Percentiles rank a stretch among this genome's conserved stretches.
phyloP scores from a whole-genome alignment of 345 rosid species.

The Corymbia maculata region DNA sequence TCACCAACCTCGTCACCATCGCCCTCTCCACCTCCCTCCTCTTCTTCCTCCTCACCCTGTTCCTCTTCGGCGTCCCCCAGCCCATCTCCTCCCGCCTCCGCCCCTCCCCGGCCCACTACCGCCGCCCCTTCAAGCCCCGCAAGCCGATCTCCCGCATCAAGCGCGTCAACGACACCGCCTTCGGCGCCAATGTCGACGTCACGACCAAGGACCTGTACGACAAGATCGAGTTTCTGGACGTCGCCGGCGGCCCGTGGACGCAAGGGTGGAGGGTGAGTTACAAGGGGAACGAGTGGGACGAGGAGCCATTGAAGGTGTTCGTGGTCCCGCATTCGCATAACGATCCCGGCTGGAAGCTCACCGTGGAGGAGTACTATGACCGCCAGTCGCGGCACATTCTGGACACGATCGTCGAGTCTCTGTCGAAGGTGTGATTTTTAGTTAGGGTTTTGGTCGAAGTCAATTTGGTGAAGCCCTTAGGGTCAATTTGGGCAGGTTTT shows the following conservation, averaged over 20 bases:
- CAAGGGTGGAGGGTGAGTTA: constrained; percentile 89
- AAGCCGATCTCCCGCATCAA: neutral
- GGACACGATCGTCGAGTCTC: constrained; percentile 74
- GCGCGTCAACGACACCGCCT: constrained; percentile 7
- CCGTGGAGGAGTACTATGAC: constrained; percentile 94
- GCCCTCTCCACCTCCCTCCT: constrained; percentile 54
- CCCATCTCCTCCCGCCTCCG: constrained; percentile 55
- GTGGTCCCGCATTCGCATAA: constrained; percentile 98
- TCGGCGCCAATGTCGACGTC: constrained; percentile 57
- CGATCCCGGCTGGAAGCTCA: constrained; percentile 98
- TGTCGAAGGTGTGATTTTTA: constrained; percentile 57
- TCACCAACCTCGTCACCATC: constrained; percentile 67
- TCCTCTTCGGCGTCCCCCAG: constrained; percentile 67
- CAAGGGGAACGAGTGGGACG: constrained; percentile 80
- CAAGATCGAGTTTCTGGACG: constrained; percentile 73
- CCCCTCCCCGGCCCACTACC: constrained; percentile 18
- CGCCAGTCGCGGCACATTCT: constrained; percentile 72
- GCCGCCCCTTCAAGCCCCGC: constrained; percentile 3
- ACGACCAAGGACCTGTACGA: constrained; percentile 86
- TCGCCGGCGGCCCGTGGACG: constrained; percentile 91
- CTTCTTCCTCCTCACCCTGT: constrained; percentile 62
- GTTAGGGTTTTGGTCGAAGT: neutral
- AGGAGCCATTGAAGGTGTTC: constrained; percentile 72
- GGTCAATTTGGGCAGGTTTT: neutral
- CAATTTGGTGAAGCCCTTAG: neutral